phyloP scores from a whole-genome alignment of 1,284 basidiomycete genomes.

The Mycena sp. region DNA sequence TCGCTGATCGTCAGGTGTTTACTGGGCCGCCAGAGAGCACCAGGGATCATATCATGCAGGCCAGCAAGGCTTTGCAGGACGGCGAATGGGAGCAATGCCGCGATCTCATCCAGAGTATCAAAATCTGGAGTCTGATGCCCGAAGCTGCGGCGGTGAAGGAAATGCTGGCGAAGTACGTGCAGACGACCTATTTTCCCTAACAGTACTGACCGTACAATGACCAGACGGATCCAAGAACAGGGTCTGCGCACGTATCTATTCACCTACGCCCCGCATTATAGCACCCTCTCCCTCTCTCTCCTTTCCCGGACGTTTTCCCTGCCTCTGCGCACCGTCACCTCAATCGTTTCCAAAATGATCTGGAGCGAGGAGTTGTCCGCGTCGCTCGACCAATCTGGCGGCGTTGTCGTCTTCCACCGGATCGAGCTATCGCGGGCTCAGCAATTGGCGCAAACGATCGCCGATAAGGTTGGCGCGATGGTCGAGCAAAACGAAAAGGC shows the following conservation, averaged over 20 bases:
- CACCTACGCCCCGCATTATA: conserved; percentile 97
- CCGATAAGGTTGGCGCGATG: conserved; percentile 89
- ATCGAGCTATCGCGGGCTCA: conserved; percentile 92
- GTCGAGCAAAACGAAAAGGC: conserved; percentile 97
- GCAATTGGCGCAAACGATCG: conserved; percentile 87
- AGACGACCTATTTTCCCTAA: conserved; percentile 8
- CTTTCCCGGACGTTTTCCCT: conserved; percentile 92
- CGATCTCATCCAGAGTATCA: conserved; percentile 94
- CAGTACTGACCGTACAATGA: conserved; percentile 28
- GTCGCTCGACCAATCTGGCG: conserved; percentile 90
- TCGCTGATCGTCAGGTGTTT: conserved; percentile 97
- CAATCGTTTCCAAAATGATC: conserved; percentile 98
- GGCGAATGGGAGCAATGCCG: conserved; percentile 98
- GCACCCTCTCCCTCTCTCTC: conserved; percentile 88
- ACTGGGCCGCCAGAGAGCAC: conserved; percentile 99
- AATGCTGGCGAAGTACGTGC: conserved; percentile 89
- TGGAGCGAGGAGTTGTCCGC: conserved; percentile 97
- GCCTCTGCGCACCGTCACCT: conserved; percentile 84
- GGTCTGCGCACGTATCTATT: conserved; percentile 97
- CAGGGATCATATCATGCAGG: conserved; percentile 99
- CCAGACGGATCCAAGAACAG: conserved; percentile 96
- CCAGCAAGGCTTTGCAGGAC: conserved; percentile 94
- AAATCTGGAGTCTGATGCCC: conserved; percentile 98
- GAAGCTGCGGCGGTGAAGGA: conserved; percentile 90
- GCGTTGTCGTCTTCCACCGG: conserved; percentile 91